Evolutionary conservation across 164 flowering plant genomes (phyloP).

Genomic region (Dillenia turbinata): DNA sequence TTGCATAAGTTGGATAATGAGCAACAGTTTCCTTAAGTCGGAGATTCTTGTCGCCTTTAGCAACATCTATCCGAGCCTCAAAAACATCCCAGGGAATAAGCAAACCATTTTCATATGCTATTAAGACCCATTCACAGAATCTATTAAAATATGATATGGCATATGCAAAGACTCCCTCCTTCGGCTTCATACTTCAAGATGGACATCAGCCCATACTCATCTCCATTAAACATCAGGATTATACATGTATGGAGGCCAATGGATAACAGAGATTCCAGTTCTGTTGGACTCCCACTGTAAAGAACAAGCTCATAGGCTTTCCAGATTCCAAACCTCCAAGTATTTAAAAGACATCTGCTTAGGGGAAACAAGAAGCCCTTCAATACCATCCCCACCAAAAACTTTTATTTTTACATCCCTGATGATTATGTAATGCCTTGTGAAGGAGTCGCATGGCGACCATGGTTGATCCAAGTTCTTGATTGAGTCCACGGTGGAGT

Average conservation of each 20-base stretch:
- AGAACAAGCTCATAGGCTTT: slow-evolving; percentile 41
- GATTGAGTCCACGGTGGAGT: too few species aligned
- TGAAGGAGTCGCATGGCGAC: slow-evolving; percentile 66
- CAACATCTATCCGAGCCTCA: slow-evolving; percentile 45
- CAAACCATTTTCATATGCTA: slow-evolving; percentile 78
- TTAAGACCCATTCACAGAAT: slow-evolving; percentile 46
- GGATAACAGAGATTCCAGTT: slow-evolving; percentile 74
- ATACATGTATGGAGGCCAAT: slow-evolving; percentile 73
- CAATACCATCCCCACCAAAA: slow-evolving; percentile 58
- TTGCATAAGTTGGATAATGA: slow-evolving; percentile 25
- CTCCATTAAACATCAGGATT: slow-evolving; percentile 58
- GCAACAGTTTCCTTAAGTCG: slow-evolving; percentile 43
- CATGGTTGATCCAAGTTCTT: slow-evolving; percentile 29
- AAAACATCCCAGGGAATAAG: slow-evolving; percentile 79
- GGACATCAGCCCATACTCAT: slow-evolving; percentile 70
- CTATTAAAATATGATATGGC: slow-evolving; percentile 59
- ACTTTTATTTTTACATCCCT: slow-evolving; percentile 66
- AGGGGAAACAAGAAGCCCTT: slow-evolving; percentile 48
- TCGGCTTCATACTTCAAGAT: slow-evolving; percentile 55
- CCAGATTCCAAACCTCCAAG: slow-evolving; percentile 80
- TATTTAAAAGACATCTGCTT: slow-evolving; percentile 42
- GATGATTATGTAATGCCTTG: slow-evolving; percentile 40
- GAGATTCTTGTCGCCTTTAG: slow-evolving; percentile 71
- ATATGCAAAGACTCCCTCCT: slow-evolving; percentile 38
- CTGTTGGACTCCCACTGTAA: slow-evolving; percentile 77